These are phyloP conservation scores for Andrographis paniculata DNA, from an alignment of 305 asterid species.

Conservation along the genomic window DNA sequence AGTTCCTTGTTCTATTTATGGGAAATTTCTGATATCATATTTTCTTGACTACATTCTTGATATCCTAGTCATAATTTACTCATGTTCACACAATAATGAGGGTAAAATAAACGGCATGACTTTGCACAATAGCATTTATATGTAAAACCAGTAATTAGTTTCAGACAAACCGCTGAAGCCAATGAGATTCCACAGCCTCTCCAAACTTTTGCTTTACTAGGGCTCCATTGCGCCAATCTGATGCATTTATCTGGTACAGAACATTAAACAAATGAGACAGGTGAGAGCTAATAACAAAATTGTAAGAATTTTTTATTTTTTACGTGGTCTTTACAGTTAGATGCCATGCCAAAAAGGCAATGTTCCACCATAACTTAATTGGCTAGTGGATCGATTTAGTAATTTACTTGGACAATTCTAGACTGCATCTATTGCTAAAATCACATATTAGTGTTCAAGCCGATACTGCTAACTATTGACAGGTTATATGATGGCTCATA, in stretches of 20 bases:
- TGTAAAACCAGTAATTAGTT: constrained; percentile 15
- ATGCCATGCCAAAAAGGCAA: too few relatives aligned
- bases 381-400: too few relatives aligned
- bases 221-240: constrained; percentile 98
- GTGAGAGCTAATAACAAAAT: constrained; percentile 10
- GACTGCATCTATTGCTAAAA: too few relatives aligned
- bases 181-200: constrained; percentile 96
- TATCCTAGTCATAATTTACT: constrained; percentile 4
- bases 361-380: too few relatives aligned
- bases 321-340: background rate
- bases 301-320: background rate
- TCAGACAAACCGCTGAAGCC: constrained; percentile 70
- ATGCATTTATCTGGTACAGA: constrained; percentile 72
- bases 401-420: background rate
- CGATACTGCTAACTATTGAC: too few relatives aligned
- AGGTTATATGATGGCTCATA: too few relatives aligned
- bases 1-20: background rate
- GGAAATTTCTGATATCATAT: too few relatives aligned
- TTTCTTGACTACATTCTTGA: background rate
- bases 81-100: background rate
- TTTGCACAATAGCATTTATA: constrained; percentile 15
- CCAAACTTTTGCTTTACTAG: constrained; percentile 89
- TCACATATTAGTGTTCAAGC: too few relatives aligned
- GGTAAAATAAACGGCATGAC: constrained; percentile 6
- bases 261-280: constrained; percentile 15